Conservation (phyloP, 768 basidiomycete genomes). For the Mycena metata region DNA sequence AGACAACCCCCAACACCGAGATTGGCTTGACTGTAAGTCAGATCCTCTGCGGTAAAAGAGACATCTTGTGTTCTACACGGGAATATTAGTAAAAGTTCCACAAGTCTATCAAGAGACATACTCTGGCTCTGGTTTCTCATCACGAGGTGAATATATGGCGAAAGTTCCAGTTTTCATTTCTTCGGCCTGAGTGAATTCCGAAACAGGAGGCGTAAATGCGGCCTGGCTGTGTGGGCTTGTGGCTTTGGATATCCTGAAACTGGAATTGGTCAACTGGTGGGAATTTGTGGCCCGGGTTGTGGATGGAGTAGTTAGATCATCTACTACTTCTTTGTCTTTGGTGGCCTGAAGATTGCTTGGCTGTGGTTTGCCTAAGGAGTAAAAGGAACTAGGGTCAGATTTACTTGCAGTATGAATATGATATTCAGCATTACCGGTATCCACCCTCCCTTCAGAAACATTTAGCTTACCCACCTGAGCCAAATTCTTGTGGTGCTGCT, state of each 20-base stretch:
- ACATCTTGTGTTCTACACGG: neutral
- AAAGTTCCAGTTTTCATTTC: conserved; percentile 2
- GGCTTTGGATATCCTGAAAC: conserved; percentile 3
- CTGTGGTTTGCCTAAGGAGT: neutral
- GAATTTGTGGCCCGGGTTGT: neutral
- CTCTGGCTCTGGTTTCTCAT: neutral
- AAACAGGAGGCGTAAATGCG: neutral
- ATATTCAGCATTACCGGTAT: neutral
- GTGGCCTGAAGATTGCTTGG: conserved; percentile 1
- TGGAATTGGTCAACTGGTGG: neutral
- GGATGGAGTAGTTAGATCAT: neutral
- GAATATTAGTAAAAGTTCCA: no score
- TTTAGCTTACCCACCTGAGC: no score
- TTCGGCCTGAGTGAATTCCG: neutral
- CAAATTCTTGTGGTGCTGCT: no score
- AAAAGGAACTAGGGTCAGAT: conserved; percentile 1
- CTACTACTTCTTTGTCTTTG: conserved; percentile 1
- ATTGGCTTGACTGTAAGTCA: neutral
- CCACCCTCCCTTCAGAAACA: no score
- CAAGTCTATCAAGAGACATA: no score
- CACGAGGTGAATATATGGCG: neutral
- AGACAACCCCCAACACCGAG: conserved; percentile 1
- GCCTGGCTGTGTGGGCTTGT: neutral
- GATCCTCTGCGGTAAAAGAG: neutral
- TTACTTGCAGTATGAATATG: neutral